Base-by-base conservation (phyloP, 2,329 filamentous ascomycete genomes). In the Curvularia spicifera region DNA sequence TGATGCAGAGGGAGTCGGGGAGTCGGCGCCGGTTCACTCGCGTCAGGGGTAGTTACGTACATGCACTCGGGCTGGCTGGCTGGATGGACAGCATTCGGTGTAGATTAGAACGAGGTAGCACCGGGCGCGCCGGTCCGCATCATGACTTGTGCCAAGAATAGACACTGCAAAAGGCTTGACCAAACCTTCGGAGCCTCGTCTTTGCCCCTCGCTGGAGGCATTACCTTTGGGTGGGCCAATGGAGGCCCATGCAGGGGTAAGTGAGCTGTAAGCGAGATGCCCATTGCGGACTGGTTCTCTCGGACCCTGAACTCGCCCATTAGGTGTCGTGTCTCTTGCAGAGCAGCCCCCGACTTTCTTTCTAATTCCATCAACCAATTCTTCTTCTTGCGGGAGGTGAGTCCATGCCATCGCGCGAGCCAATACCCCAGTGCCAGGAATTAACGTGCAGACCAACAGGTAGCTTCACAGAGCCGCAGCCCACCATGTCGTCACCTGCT, bases 401-500 rank as follows among this genome's bases (percentile, higher is more conserved):
- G 67, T 64, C 12, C 47, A 22, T 39, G 42, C n/a, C 54, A 54
- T 53, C 53, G 58, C 50, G 44, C 20, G 40, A 31, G 40, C 46
- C 42, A 26, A 47, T 33, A 7, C 31, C 37, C 46, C 29, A 22
- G 37, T 20, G 46, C 37, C 33, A 9, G 31, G 57, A 52, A 54
- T 62, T 73, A 59, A 73, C 56, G 10, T 26, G 29, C 22, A 51
- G 26, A 48, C 42, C 29, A n/a, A 39, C 54, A 73, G 70, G 68
- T 66, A 71, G 68, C 68, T 69, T 66, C 59, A 61, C 56, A 54
- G 53, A 65, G 66, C 57, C 63, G 56, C 54, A 63, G 51, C 65
- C 49, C 68, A 73, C 56, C 65, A 77, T 77, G 73, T 76, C 75
- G 61, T 76, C 75, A 54, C 73, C 75, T 56, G 59, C 72, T 63